phyloP scores from a whole-genome alignment of 2,329 filamentous ascomycete species.

The Colletotrichum tropicicola region DNA sequence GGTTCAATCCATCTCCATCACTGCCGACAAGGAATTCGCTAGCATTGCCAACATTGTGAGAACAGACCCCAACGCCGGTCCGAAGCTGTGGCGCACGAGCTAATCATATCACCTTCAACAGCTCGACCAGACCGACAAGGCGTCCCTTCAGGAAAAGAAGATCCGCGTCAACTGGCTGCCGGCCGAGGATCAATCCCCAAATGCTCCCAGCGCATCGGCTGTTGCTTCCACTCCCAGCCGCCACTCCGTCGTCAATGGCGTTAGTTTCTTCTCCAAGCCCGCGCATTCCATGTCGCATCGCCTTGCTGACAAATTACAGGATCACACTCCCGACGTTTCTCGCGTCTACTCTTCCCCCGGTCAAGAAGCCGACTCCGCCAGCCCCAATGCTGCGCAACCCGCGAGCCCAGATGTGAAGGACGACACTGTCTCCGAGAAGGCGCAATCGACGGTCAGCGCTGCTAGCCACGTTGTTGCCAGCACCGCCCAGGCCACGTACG shows the following conservation, averaged over 20 bases:
- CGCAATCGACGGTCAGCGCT: conserved; percentile 44
- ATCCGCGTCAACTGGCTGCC: conserved; percentile 90
- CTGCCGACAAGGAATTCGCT: conserved; percentile 82
- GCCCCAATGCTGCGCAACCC: conserved; percentile 36
- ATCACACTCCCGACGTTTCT: conserved; percentile 54
- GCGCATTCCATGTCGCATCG: neutral
- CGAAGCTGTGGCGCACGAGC: neutral
- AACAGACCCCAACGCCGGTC: conserved; percentile 28
- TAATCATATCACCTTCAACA: conserved; percentile 44
- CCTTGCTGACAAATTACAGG: conserved; percentile 36
- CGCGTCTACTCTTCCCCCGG: conserved; percentile 56
- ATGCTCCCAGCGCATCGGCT: conserved; percentile 33
- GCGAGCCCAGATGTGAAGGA: conserved; percentile 44
- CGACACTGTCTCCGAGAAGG: conserved; percentile 37
- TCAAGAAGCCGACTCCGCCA: conserved; percentile 39
- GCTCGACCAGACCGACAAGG: conserved; percentile 85
- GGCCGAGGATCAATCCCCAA: conserved; percentile 55
- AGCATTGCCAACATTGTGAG: conserved; percentile 66
- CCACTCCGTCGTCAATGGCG: conserved; percentile 46
- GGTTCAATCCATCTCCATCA: conserved; percentile 89
- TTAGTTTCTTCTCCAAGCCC: neutral
- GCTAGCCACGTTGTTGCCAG: conserved; percentile 60
- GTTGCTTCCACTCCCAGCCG: conserved; percentile 51
- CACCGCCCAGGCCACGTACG: conserved; percentile 49
- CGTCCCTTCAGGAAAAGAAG: conserved; percentile 88